A percentile compares a stretch with the other conserved stretches of the same genome.
These are phyloP conservation scores for Tuber calosporum DNA, from an alignment of 495 filamentous ascomycete genomes.

Conservation along the genomic window DNA sequence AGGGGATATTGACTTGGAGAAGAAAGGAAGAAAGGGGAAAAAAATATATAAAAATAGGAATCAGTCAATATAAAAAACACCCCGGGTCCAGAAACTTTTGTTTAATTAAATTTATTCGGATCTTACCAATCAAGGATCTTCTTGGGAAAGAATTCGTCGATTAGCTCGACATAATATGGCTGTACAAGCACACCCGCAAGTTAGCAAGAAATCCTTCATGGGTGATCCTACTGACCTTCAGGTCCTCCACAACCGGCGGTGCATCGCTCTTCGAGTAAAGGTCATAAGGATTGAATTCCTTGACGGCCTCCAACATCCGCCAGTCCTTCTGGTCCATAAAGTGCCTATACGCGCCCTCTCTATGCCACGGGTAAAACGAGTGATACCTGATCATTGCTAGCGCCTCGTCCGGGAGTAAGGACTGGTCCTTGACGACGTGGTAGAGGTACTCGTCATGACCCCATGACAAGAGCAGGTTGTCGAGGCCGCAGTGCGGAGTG, in stretches of 20 bases:
- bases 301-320: constrained; percentile 68
- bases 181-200: constrained; percentile 28
- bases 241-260: constrained; percentile 61
- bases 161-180: constrained; percentile 77
- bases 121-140: constrained; percentile 66
- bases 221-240: constrained; percentile 48
- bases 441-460: constrained; percentile 91
- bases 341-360: constrained; percentile 64
- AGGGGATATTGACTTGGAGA: not conserved
- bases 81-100: not conserved
- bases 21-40: no score
- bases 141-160: constrained; percentile 76
- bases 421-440: constrained; percentile 71
- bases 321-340: constrained; percentile 77
- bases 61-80: not conserved
- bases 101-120: not conserved
- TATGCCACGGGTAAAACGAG: constrained; percentile 86
- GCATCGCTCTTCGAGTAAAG: constrained; percentile 87
- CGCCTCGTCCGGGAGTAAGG: constrained; percentile 65
- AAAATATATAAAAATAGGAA: not conserved
- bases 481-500: constrained; percentile 63
- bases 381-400: constrained; percentile 88
- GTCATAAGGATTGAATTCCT: constrained; percentile 86
- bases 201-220: not conserved
- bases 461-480: constrained; percentile 83